phyloP scores from a whole-genome alignment of 495 filamentous ascomycete species.

The Patellaria atrata region DNA sequence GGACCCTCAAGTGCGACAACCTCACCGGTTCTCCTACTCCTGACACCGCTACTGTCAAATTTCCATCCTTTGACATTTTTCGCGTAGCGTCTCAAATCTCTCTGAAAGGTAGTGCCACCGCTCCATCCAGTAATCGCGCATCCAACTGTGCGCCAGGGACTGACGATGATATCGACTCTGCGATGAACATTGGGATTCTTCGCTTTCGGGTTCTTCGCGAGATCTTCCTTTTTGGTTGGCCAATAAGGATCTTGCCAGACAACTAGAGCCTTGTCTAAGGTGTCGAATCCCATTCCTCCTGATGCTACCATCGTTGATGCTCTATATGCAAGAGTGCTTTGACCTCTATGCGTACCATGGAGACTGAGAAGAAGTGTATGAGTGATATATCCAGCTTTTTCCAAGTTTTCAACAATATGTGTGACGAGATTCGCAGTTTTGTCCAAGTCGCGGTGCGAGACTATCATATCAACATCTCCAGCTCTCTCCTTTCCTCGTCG shows the following conservation, averaged over 20 bases:
- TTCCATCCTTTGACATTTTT: conserved; percentile 62
- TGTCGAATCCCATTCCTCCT: conserved; percentile 56
- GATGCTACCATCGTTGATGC: conserved; percentile 25
- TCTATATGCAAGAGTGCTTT: conserved; percentile 46
- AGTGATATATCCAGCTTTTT: conserved; percentile 55
- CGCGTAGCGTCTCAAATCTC: conserved; percentile 69
- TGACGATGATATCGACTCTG: conserved; percentile 86
- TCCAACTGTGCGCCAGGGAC: conserved; percentile 74
- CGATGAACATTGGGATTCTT: conserved; percentile 66
- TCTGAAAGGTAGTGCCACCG: conserved; percentile 75
- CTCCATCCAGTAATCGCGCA: conserved; percentile 85
- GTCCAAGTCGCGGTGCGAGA: conserved; percentile 60
- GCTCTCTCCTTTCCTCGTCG: conserved; percentile 59
- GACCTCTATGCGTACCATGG: conserved; percentile 51
- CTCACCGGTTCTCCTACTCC: conserved; percentile 46
- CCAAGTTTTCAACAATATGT: conserved; percentile 53
- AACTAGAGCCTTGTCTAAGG: conserved; percentile 77
- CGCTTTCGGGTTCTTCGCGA: conserved; percentile 21
- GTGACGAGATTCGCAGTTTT: conserved; percentile 51
- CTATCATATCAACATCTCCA: conserved; percentile 75
- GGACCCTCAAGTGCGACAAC: conserved; percentile 49
- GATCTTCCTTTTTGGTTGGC: conserved; percentile 27
- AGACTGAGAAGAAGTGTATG: conserved; percentile 62
- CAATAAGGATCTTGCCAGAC: conserved; percentile 79
- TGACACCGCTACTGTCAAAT: conserved; percentile 81